Conservation (phyloP, 1,139 yeast genomes). For the Yamadazyma epiphylla region DNA sequence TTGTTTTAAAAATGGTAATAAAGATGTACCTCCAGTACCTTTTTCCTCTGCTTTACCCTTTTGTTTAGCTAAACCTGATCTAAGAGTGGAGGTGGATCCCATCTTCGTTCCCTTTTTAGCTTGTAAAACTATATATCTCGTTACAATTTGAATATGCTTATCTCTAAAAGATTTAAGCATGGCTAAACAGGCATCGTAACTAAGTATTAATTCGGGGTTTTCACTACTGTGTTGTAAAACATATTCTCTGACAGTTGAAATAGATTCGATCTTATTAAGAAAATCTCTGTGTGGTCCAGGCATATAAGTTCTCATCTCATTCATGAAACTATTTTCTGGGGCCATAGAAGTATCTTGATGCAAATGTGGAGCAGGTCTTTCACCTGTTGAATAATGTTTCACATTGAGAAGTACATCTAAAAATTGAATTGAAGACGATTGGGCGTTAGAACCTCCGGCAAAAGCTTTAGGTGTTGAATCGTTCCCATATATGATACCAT, state of each 20-base stretch:
- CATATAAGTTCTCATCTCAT: constrained; percentile 86
- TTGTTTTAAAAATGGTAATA: constrained; percentile 88
- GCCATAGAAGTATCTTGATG: neutral
- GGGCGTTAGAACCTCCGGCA: constrained; percentile 94
- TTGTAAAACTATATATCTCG: constrained; percentile 79
- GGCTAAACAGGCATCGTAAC: constrained; percentile 88
- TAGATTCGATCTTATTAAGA: constrained; percentile 53
- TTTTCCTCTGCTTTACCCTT: constrained; percentile 50
- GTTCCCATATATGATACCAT: constrained; percentile 76
- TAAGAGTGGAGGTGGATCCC: constrained; percentile 52
- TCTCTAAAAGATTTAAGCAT: constrained; percentile 87
- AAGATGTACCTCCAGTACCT: constrained; percentile 94
- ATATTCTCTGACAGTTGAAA: constrained; percentile 59
- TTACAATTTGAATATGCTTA: constrained; percentile 88
- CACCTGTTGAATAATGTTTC: constrained; percentile 77
- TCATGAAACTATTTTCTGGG: constrained; percentile 57
- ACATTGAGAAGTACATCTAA: constrained; percentile 74
- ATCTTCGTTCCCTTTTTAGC: constrained; percentile 52
- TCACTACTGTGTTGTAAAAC: constrained; percentile 41
- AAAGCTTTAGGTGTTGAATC: constrained; percentile 56
- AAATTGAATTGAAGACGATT: constrained; percentile 83
- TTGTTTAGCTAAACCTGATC: constrained; percentile 58
- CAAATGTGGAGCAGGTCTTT: constrained; percentile 38
- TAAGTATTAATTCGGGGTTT: constrained; percentile 56
- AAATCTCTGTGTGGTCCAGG: constrained; percentile 81